phyloP scores from a whole-genome alignment of 2,329 filamentous ascomycete species.

The Xylaria polymorpha region DNA sequence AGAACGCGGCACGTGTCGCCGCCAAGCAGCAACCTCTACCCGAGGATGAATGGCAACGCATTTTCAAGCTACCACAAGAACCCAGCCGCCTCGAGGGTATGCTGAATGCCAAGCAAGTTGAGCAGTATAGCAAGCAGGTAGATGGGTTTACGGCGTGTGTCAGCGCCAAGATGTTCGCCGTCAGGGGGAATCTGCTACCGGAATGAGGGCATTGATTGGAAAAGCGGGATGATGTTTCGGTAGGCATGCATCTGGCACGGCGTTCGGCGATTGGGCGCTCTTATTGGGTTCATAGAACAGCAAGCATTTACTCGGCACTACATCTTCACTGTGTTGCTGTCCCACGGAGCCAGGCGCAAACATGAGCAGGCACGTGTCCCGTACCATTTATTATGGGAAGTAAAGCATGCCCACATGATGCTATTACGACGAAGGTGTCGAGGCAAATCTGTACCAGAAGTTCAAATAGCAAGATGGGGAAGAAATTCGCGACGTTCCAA shows the following conservation, averaged over 20 bases:
- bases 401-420: conserved; percentile 17
- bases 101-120: conserved; percentile 94
- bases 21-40: conserved; percentile 91
- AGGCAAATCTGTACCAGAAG: conserved; percentile 11
- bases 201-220: conserved; percentile 54
- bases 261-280: conserved; percentile 49
- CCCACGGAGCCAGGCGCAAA: conserved; percentile 23
- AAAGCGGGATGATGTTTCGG: conserved; percentile 40
- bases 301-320: conserved; percentile 27
- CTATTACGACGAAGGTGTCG: conserved; percentile 11
- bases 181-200: conserved; percentile 76
- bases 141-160: conserved; percentile 94
- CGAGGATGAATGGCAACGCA: conserved; percentile 97
- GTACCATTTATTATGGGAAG: conserved; percentile 12
- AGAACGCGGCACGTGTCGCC: conserved; percentile 85
- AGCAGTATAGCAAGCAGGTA: conserved; percentile 97
- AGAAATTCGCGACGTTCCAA: neutral
- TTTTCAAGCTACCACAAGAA: conserved; percentile 98
- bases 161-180: conserved; percentile 97
- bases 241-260: conserved; percentile 51
- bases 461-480: conserved; percentile 10
- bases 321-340: conserved; percentile 26
- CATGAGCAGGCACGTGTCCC: conserved; percentile 15
- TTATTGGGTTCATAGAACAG: conserved; percentile 42
- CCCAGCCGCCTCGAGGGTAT: conserved; percentile 93